Evolutionary conservation across 129 eudicot species (phyloP), one percentile per base, ranked within the genome.

Genomic region (Calendula officinalis): DNA sequence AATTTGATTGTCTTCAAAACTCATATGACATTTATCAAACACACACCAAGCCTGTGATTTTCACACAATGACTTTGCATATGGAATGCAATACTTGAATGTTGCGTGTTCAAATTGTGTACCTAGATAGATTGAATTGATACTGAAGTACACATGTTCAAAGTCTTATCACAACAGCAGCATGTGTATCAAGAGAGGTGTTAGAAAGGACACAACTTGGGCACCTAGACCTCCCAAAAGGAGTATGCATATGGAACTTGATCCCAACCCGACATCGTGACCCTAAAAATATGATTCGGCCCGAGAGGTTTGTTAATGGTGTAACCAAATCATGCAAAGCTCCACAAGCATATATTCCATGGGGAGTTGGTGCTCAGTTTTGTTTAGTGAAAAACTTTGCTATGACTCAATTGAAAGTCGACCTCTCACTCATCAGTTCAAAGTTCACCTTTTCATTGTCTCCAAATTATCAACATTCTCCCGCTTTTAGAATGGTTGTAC

Each of bases 271-370:
- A n/a, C n/a, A n/a, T n/a, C n/a, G n/a, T n/a, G n/a, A n/a, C n/a
- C n/a, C n/a, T n/a, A n/a, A n/a, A n/a, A n/a, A n/a, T n/a, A n/a
- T n/a, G n/a, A n/a, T n/a, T 72, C 71, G 75, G 49, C 97, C 97
- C 3, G 83, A 90, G 50, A 78, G 95, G 73, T 90, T 90, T 47
- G 72, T 62, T 0, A 75, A 84, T 60, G 97, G 97, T 3, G 79
- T 86, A 7, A 74, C 79, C 1, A 78, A 58, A 59, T 95, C 97
- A 7, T 86, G 92, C 77, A 90, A 82, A 68, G 66, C 80, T 32
- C 92, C 92, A 8, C 92, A 90, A 78, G 92, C 90, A 7, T 90
- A 90, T 38, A 81, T 86, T 54, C 95, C 95, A 4, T 90, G 86
- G 61, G 95, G 97, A 27, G 73, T 86, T 39, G 95, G 97, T 3